Conservation (phyloP, 345 rosid species). For the Noccaea caerulescens region DNA sequence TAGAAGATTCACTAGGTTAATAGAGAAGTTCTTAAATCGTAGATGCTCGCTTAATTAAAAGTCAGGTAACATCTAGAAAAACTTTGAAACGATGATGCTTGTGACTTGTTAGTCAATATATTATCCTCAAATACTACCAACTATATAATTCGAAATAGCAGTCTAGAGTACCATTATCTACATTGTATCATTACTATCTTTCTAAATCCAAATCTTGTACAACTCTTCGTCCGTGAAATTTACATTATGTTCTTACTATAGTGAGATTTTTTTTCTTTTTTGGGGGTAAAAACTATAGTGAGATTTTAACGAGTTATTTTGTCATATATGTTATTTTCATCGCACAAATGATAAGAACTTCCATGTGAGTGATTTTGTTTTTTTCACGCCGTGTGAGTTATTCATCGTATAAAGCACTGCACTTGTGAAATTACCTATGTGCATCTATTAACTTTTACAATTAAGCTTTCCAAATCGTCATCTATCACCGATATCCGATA, state of each 20-base stretch:
- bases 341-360: too few species aligned
- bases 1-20: conserved; percentile 19
- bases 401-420: too few species aligned
- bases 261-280: too few species aligned
- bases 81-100: neutral
- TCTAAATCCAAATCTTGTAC: neutral
- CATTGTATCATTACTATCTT: neutral
- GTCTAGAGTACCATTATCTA: neutral
- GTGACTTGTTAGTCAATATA: neutral
- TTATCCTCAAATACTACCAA: neutral
- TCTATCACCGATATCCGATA: neutral
- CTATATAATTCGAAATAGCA: neutral
- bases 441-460: neutral
- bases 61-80: conserved; percentile 15
- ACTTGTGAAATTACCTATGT: neutral
- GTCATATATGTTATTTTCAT: too few species aligned
- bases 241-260: too few species aligned
- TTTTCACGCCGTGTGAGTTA: too few species aligned
- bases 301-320: too few species aligned
- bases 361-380: too few species aligned
- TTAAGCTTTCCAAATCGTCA: conserved; percentile 3
- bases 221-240: neutral
- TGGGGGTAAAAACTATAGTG: too few species aligned
- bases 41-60: conserved; percentile 13
- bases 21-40: conserved; percentile 12